Base-by-base conservation (phyloP, 1,139 yeast species). In the Lodderomyces orthopsilosis region DNA sequence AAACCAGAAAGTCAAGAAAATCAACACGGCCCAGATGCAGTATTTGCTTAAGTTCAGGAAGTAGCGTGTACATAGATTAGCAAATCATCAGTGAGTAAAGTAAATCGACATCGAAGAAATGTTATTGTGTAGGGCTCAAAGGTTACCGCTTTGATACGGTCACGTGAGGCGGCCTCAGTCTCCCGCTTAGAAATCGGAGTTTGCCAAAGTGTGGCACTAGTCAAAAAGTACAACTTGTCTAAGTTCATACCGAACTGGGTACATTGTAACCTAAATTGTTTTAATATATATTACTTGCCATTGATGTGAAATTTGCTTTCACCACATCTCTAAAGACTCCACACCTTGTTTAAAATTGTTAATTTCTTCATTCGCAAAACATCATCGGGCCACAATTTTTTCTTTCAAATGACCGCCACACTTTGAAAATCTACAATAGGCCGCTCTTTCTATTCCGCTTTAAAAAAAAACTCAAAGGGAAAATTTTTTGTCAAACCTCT, bases 341-440 rank as follows among this genome's bases (percentile, higher is more conserved):
- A 30, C 32, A 27, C 32, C n/a, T 27, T 13, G 27, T 8, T 24
- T 13, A 9, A 27, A 27, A 30, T 30, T 30, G 34, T 30, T 8
- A 2, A 15, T 27, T 4, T n/a, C 19, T 30, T 30, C n/a, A 14
- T 15, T 24, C 27, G n/a, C n/a, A 24, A 24, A 30, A 30, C 34
- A 30, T 15, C 34, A 30, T 30, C 34, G 34, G 34, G 19, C 34
- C 34, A 30, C 34, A 30, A 30, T 30, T 30, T 30, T 30, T 15
- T 30, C 15, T 30, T 30, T 15, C 10, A 2, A 30, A 30, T 30
- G 34, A 30, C 34, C 34, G 34, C 34, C 34, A 30, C 34, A 30
- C 34, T 30, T 30, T 30, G 19, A 13, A 13, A 13, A 13, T n/a
- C n/a, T 4, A 30, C 19, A 30, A 6, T 7, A 15, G 34, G 19